These are phyloP conservation scores for Stygiomarasmius scandens DNA, from an alignment of 1,284 basidiomycete species.

Conservation along the genomic window DNA sequence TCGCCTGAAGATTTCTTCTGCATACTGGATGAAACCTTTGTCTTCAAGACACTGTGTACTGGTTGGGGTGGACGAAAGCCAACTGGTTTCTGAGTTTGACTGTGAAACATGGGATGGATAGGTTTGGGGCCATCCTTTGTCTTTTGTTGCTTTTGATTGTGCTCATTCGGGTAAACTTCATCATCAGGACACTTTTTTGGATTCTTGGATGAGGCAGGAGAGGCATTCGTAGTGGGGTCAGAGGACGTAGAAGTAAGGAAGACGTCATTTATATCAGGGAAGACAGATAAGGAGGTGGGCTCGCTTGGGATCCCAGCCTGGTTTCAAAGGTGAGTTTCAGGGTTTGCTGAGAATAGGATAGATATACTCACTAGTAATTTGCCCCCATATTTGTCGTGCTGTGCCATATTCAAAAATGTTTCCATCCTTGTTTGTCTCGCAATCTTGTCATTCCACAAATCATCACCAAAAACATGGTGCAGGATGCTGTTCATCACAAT, in stretches of 20 bases:
- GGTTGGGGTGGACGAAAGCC: background rate
- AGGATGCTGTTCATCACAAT: background rate
- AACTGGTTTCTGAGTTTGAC: background rate
- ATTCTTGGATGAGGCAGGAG: background rate
- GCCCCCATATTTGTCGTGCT: background rate
- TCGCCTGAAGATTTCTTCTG: background rate
- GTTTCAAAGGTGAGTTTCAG: background rate
- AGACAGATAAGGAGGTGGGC: background rate
- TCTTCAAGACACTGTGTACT: background rate
- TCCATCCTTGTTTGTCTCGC: background rate
- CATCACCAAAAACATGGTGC: background rate
- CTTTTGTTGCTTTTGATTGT: background rate
- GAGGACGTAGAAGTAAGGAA: too few species aligned
- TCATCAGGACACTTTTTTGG: background rate
- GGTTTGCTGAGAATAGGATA: background rate
- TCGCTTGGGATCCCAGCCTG: background rate
- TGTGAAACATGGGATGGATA: conserved; percentile 1
- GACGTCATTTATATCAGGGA: too few species aligned
- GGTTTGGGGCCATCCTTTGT: background rate
- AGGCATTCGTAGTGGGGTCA: too few species aligned
- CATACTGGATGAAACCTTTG: background rate
- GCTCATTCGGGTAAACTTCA: background rate
- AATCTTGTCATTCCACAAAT: background rate
- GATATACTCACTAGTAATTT: too few species aligned
- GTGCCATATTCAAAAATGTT: background rate